phyloP scores from a whole-genome alignment of 192 early-diverging fungal species.

The Coemansia sp. region DNA sequence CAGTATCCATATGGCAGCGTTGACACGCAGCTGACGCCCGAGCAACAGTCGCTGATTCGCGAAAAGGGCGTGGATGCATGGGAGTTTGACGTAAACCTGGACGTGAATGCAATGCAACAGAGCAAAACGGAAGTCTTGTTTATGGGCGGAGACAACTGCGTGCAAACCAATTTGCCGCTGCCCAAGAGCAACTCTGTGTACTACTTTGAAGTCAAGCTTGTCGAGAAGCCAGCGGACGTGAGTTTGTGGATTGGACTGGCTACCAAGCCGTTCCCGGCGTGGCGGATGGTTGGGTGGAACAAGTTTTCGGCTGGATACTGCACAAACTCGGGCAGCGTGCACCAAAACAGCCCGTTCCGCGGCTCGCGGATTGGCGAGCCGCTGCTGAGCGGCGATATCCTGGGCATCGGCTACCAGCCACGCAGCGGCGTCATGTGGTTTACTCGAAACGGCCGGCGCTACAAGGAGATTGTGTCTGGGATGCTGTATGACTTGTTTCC shows the following conservation, averaged over 20 bases:
- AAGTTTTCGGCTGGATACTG: slow-evolving; percentile 71
- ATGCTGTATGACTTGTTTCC: slow-evolving; percentile 71
- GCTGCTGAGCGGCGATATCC: slow-evolving; percentile 72
- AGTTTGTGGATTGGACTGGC: slow-evolving; percentile 70
- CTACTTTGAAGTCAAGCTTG: slow-evolving; percentile 81
- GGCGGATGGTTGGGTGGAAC: slow-evolving; percentile 76
- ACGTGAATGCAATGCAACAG: slow-evolving; percentile 62
- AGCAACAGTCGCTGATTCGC: slow-evolving; percentile 73
- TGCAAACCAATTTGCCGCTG: slow-evolving; percentile 78
- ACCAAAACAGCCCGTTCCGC: slow-evolving; percentile 68
- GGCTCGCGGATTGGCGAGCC: slow-evolving; percentile 62
- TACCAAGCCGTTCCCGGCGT: slow-evolving; percentile 73
- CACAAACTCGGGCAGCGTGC: slow-evolving; percentile 64
- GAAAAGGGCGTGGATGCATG: slow-evolving; percentile 82
- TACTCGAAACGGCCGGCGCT: slow-evolving; percentile 70
- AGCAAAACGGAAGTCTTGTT: slow-evolving; percentile 76
- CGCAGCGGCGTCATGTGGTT: slow-evolving; percentile 74
- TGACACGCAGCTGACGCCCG: slow-evolving; percentile 71
- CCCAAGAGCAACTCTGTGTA: slow-evolving; percentile 78
- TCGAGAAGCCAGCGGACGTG: slow-evolving; percentile 68
- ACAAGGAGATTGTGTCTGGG: slow-evolving; percentile 69
- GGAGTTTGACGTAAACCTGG: slow-evolving; percentile 74
- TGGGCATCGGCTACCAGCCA: slow-evolving; percentile 77
- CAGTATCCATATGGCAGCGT: slow-evolving; percentile 71
- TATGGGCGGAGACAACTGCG: slow-evolving; percentile 67